Evolutionary conservation across 2,329 filamentous ascomycete species (phyloP).

Genomic region (Apiospora aurea): DNA sequence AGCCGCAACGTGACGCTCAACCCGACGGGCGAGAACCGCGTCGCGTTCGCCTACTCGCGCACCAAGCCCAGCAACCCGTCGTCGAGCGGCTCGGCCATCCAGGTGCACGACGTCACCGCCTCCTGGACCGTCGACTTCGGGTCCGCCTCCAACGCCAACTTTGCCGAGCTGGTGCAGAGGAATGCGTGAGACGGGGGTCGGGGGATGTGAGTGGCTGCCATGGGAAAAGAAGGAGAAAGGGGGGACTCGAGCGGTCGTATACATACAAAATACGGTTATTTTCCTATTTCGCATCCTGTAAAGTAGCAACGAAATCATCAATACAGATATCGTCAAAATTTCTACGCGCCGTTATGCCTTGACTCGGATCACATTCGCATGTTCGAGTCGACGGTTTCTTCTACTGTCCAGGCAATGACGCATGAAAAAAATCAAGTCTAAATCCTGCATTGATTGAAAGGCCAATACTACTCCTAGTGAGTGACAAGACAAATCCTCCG

Average conservation of each 20-base stretch:
- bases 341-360: not conserved
- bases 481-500: not conserved
- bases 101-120: slow-evolving; percentile 39
- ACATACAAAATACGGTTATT: not conserved
- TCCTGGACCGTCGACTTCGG: slow-evolving; percentile 45
- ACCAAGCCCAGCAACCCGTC: slow-evolving; percentile 36
- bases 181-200: slow-evolving; percentile 32
- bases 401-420: not conserved
- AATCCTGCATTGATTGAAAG: not conserved
- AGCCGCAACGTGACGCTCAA: slow-evolving; percentile 64
- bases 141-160: slow-evolving; percentile 37
- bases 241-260: not conserved
- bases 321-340: not conserved
- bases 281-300: not conserved
- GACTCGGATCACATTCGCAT: not conserved
- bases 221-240: not conserved
- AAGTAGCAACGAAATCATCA: not conserved
- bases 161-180: slow-evolving; percentile 36
- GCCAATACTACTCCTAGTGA: not conserved
- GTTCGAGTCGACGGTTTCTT: not conserved
- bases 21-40: slow-evolving; percentile 90
- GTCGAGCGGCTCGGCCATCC: slow-evolving; percentile 33
- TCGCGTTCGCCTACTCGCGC: slow-evolving; percentile 55
- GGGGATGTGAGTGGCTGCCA: not conserved
- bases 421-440: not conserved